A percentile compares a stretch with the other conserved stretches of the same genome.
Conservation (phyloP, 768 basidiomycete species). For the Rhodotorula toruloides region DNA sequence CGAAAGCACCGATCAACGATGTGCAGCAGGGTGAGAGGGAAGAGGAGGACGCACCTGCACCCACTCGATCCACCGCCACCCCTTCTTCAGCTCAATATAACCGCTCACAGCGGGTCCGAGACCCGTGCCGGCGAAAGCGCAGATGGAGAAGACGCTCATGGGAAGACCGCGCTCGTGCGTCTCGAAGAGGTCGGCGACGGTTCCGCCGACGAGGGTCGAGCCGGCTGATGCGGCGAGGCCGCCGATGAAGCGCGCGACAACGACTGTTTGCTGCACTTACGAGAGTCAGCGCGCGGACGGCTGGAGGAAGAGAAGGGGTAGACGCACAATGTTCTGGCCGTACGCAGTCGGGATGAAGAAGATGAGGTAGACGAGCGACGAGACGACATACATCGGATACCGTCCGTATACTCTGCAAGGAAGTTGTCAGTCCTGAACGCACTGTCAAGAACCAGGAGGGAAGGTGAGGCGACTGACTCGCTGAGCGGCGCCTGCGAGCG, state of each 20-base stretch:
- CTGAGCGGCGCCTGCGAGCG: slow-evolving; percentile 33
- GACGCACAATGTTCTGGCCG: slow-evolving; percentile 44
- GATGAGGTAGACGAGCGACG: slow-evolving; percentile 38
- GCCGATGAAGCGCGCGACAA: slow-evolving; percentile 45
- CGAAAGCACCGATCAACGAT: neutral
- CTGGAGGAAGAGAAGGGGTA: neutral
- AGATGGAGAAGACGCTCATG: slow-evolving; percentile 58
- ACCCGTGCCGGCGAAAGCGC: slow-evolving; percentile 59
- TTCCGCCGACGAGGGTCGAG: slow-evolving; percentile 48
- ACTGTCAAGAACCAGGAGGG: no score
- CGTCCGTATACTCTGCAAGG: slow-evolving; percentile 38
- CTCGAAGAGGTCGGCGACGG: slow-evolving; percentile 47
- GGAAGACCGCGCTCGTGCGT: slow-evolving; percentile 42
- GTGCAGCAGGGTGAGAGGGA: no score
- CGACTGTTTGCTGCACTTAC: slow-evolving; percentile 37
- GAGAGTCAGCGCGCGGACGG: neutral
- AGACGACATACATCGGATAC: slow-evolving; percentile 44
- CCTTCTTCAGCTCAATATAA: slow-evolving; percentile 49
- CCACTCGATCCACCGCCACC: slow-evolving; percentile 67
- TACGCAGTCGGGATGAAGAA: slow-evolving; percentile 40
- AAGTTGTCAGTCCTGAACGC: neutral
- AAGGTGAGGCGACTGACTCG: neutral
- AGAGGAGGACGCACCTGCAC: slow-evolving; percentile 21
- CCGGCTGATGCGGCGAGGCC: slow-evolving; percentile 46
- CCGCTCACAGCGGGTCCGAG: slow-evolving; percentile 63